These are phyloP conservation scores for Penicillium polonicum DNA, from an alignment of 2,329 filamentous ascomycete species.

Conservation along the genomic window DNA sequence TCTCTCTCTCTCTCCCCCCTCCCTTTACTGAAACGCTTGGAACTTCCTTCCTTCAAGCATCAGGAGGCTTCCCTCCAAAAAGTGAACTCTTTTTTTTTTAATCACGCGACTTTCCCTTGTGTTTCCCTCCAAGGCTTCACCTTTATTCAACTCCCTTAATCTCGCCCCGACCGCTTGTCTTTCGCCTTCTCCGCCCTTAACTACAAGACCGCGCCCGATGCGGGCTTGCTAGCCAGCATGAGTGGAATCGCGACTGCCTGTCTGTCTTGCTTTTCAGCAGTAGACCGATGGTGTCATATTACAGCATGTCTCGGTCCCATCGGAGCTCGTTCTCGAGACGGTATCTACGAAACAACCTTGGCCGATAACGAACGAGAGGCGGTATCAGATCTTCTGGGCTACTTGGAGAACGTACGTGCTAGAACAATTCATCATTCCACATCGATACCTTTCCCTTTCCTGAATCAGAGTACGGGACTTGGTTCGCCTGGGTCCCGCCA, in stretches of 20 bases:
- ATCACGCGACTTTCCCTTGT: conserved; percentile 2
- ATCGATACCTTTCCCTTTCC: conserved; percentile 22
- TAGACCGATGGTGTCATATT: conserved; percentile 47
- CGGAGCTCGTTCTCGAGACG: conserved; percentile 73
- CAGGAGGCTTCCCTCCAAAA: conserved; percentile 7
- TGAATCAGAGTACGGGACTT: conserved; percentile 21
- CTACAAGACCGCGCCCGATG: conserved; percentile 25
- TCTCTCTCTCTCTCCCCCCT: background rate
- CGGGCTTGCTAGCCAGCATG: conserved; percentile 35
- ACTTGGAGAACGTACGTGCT: conserved; percentile 83
- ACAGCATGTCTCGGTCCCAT: conserved; percentile 42
- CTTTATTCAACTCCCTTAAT: background rate
- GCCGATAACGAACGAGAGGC: conserved; percentile 96
- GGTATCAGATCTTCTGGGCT: conserved; percentile 90
- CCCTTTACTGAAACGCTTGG: conserved; percentile 8
- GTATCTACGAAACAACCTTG: conserved; percentile 79
- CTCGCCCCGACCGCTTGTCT: background rate
- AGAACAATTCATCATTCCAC: background rate
- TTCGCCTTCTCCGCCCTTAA: background rate
- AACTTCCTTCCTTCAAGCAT: conserved; percentile 4
- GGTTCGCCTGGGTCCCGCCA: background rate
- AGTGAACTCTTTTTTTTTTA: background rate
- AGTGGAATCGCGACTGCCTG: conserved; percentile 42
- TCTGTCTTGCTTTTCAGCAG: conserved; percentile 42
- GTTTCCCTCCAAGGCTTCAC: conserved; percentile 1